These are phyloP conservation scores for Apiotrichum domesticum DNA, from an alignment of 1,284 basidiomycete species.

Conservation along the genomic window DNA sequence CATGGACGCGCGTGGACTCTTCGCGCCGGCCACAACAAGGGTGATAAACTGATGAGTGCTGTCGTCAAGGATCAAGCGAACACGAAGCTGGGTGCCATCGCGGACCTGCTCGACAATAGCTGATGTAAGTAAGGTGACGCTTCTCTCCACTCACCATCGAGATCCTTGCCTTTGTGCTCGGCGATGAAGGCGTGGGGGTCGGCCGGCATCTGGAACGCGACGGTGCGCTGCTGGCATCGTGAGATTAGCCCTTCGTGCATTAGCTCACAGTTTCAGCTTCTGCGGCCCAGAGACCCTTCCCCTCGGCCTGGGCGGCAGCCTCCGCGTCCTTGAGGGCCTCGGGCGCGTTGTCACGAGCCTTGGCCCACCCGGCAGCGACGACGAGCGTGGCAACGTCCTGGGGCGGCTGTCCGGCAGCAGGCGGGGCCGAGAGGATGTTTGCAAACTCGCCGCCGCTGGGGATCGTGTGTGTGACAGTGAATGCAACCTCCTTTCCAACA, in stretches of 20 bases:
- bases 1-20: conserved; percentile 62
- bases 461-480: conserved; percentile 43
- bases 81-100: conserved; percentile 85
- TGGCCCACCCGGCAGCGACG: conserved; percentile 82
- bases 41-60: conserved; percentile 61
- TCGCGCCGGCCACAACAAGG: conserved; percentile 71
- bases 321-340: conserved; percentile 57
- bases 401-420: conserved; percentile 44
- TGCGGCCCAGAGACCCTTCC: conserved; percentile 76
- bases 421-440: conserved; percentile 41
- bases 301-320: conserved; percentile 67
- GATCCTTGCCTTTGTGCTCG: conserved; percentile 81
- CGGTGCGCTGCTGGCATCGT: conserved; percentile 58
- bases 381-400: conserved; percentile 70
- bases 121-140: conserved; percentile 33
- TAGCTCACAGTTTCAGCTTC: conserved; percentile 57
- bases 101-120: conserved; percentile 90
- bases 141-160: conserved; percentile 61
- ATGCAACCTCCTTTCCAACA: conserved; percentile 72
- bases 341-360: conserved; percentile 75
- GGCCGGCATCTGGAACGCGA: conserved; percentile 80
- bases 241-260: background rate
- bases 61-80: conserved; percentile 79
- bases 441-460: conserved; percentile 43
- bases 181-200: conserved; percentile 83